A percentile compares a stretch with the other conserved stretches of the same genome.
phyloP scores from a whole-genome alignment of 495 filamentous ascomycete species.

The Emericellopsis terricola region DNA sequence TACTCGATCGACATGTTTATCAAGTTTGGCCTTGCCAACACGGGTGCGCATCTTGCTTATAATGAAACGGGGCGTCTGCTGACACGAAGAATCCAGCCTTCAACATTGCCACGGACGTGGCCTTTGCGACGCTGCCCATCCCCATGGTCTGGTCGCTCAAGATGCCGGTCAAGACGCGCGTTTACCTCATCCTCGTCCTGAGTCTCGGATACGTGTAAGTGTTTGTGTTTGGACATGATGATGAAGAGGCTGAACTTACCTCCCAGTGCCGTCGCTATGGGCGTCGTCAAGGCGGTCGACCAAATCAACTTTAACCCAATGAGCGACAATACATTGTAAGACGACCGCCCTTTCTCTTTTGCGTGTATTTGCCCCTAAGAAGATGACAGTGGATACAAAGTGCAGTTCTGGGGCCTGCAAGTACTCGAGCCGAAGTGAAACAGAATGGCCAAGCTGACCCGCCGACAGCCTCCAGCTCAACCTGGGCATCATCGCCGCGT shows the following conservation, averaged over 20 bases:
- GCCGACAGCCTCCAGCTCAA: constrained; percentile 16
- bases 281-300: neutral
- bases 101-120: constrained; percentile 27
- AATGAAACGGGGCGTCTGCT: too few relatives aligned
- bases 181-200: constrained; percentile 24
- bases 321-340: too few relatives aligned
- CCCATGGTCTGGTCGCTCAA: constrained; percentile 26
- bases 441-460: neutral
- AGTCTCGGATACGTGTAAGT: constrained; percentile 24
- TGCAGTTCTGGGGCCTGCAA: neutral
- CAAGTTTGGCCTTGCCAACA: constrained; percentile 12
- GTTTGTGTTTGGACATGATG: constrained; percentile 2
- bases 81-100: constrained; percentile 14
- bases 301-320: neutral
- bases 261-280: neutral
- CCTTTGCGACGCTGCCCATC: constrained; percentile 25
- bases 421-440: neutral
- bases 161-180: constrained; percentile 16
- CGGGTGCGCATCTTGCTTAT: too few relatives aligned
- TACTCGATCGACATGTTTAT: neutral
- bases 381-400: too few relatives aligned
- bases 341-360: too few relatives aligned
- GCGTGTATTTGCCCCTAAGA: too few relatives aligned
- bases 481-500: constrained; percentile 23
- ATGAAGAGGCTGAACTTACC: neutral